Base-by-base conservation (phyloP, 2,329 filamentous ascomycete species). In the Colletotrichum scovillei region DNA sequence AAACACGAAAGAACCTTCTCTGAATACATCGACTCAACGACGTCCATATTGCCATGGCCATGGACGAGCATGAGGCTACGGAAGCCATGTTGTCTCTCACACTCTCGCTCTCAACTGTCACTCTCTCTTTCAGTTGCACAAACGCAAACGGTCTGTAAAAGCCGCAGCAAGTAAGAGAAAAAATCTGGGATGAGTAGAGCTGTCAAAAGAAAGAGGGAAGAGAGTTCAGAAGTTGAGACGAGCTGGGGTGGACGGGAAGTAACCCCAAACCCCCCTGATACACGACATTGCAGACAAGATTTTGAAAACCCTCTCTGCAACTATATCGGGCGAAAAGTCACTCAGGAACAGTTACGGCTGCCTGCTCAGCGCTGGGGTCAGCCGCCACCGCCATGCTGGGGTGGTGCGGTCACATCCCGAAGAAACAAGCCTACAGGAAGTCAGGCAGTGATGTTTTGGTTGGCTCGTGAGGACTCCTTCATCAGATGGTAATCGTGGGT, bases 141-240 rank as follows among this genome's bases (percentile, higher is more conserved):
- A 46, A 46, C 42, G 8, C 42, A 46, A n/a, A n/a, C 42, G 7
- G 42, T n/a, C 42, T 46, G 42, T 19, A 46, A 46, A 46, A 32
- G 42, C 11, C 7, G 3, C 19, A 46, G 19, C 42, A 46, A 58
- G 28, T 14, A 3, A 5, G 12, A 28, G 14, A 3, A 7, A 14
- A 38, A 30, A 5, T 70, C 55, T 38, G 24, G 46, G 28, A 52
- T n/a, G 24, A 46, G 16, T 35, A 30, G 11, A 28, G 67, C 32
- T 62, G 71, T 65, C 67, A 60, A 60, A 66, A 66, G 59, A 66
- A 57, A 35, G 60, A 59, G 57, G 22, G 12, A n/a, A 58, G 63
- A 71, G 56, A 71, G 60, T 62, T 57, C 52, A 69, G 28, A 70
- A 71, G 67, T 24, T 66, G 71, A 64, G 71, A 71, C 71, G 67